A percentile compares a stretch with the other conserved stretches of the same genome.
Evolutionary conservation across 805 yeast species (phyloP).

Genomic region (Cyberlindnera misumaiensis): DNA sequence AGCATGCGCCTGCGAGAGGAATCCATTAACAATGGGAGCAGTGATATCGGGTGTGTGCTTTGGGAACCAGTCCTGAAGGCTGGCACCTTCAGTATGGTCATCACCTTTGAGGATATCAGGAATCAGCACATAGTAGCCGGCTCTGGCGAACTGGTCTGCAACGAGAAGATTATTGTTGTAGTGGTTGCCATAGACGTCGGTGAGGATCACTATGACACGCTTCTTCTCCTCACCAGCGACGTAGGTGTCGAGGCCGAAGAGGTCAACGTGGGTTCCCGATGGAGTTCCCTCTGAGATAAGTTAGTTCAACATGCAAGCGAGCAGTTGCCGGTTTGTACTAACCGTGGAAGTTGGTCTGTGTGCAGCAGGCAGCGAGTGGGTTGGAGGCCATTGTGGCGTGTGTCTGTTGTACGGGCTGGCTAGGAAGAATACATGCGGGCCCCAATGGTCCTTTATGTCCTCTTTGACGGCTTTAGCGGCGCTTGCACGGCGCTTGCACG

Average conservation of each 20-base stretch:
- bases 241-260: conserved; percentile 41
- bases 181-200: conserved; percentile 66
- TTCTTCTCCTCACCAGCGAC: conserved; percentile 37
- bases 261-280: conserved; percentile 33
- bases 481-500: too few species aligned
- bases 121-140: conserved; percentile 57
- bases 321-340: conserved; percentile 19
- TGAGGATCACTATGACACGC: conserved; percentile 50
- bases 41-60: conserved; percentile 47
- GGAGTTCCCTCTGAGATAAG: conserved; percentile 44
- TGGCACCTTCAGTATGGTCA: conserved; percentile 27
- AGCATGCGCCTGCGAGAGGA: conserved; percentile 35
- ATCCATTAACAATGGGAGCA: conserved; percentile 40
- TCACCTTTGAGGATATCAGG: conserved; percentile 69
- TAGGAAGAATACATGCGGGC: too few species aligned
- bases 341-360: conserved; percentile 14
- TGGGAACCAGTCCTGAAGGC: conserved; percentile 40
- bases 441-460: too few species aligned
- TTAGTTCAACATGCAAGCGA: background rate
- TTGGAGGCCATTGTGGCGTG: conserved; percentile 38
- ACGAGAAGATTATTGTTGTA: conserved; percentile 51
- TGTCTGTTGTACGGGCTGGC: too few species aligned
- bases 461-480: too few species aligned
- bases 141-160: conserved; percentile 59
- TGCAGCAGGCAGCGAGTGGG: conserved; percentile 31